These are phyloP conservation scores for Neoscytalidium dimidiatum DNA, from an alignment of 2,329 filamentous ascomycete genomes.

Conservation along the genomic window DNA sequence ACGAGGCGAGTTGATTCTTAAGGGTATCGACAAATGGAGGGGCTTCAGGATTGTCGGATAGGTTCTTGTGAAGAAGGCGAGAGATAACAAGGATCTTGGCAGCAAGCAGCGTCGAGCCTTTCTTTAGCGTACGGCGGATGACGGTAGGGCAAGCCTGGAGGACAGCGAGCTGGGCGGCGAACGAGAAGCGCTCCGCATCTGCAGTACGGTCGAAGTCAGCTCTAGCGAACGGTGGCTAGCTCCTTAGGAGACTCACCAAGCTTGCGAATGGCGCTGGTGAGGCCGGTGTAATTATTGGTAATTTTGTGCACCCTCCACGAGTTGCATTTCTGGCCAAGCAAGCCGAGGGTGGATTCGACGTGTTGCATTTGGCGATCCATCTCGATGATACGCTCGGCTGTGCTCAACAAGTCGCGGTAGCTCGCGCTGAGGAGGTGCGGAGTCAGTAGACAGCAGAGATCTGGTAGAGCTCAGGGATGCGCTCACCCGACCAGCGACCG, in stretches of 20 bases:
- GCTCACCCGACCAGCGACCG: conserved; percentile 65
- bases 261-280: conserved; percentile 45
- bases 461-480: not conserved
- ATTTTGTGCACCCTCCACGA: conserved; percentile 69
- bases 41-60: conserved; percentile 55
- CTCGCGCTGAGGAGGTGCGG: conserved; percentile 50
- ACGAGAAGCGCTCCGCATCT: conserved; percentile 48
- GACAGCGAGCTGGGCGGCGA: conserved; percentile 59
- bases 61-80: conserved; percentile 71
- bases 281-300: conserved; percentile 56
- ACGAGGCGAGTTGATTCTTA: conserved; percentile 62
- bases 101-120: conserved; percentile 53
- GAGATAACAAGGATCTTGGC: conserved; percentile 72
- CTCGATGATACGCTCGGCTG: conserved; percentile 88
- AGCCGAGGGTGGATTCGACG: conserved; percentile 70
- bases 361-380: conserved; percentile 79
- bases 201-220: conserved; percentile 9
- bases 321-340: conserved; percentile 77
- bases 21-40: conserved; percentile 62
- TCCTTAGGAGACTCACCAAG: conserved; percentile 37
- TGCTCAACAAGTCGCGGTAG: conserved; percentile 88
- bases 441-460: not conserved
- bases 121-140: conserved; percentile 56
- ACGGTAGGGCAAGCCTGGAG: conserved; percentile 58
- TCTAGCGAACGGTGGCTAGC: not conserved